phyloP scores from a whole-genome alignment of 2,329 filamentous ascomycete genomes.

The Huntiella decipiens region DNA sequence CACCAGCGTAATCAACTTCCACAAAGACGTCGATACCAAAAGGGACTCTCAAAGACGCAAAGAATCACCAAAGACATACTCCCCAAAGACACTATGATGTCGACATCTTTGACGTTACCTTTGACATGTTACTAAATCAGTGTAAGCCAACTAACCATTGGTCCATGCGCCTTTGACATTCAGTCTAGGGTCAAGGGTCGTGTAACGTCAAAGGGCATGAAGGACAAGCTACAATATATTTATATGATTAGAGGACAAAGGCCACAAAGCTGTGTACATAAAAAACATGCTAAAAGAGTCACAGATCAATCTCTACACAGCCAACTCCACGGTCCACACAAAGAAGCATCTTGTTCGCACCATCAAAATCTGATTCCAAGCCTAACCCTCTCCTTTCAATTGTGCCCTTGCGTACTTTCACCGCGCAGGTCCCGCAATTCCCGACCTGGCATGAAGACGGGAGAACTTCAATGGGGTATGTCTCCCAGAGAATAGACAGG shows the following conservation, averaged over 20 bases:
- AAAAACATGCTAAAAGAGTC: conserved; percentile 4
- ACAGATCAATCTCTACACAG: conserved; percentile 29
- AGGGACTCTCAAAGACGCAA: background rate
- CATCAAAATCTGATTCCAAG: conserved; percentile 24
- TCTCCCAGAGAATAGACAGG: conserved; percentile 26
- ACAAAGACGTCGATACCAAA: background rate
- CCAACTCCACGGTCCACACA: conserved; percentile 35
- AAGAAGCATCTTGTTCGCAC: conserved; percentile 25
- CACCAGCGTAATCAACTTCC: background rate
- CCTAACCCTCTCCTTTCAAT: conserved; percentile 32
- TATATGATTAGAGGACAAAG: no score
- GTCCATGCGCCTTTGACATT: background rate
- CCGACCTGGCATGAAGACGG: conserved; percentile 34
- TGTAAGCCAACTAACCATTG: no score
- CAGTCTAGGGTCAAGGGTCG: background rate
- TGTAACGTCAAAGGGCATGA: background rate
- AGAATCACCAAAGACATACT: background rate
- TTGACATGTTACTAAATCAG: no score
- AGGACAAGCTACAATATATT: background rate
- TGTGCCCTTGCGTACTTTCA: conserved; percentile 23
- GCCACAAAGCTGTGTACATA: background rate
- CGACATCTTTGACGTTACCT: no score
- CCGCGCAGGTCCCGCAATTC: conserved; percentile 34
- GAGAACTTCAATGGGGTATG: conserved; percentile 23
- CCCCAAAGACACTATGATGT: no score